Percentiles rank a stretch among this genome's conserved stretches.
Conservation (phyloP, 805 yeast genomes). For the Zygotorulaspora florentina region DNA sequence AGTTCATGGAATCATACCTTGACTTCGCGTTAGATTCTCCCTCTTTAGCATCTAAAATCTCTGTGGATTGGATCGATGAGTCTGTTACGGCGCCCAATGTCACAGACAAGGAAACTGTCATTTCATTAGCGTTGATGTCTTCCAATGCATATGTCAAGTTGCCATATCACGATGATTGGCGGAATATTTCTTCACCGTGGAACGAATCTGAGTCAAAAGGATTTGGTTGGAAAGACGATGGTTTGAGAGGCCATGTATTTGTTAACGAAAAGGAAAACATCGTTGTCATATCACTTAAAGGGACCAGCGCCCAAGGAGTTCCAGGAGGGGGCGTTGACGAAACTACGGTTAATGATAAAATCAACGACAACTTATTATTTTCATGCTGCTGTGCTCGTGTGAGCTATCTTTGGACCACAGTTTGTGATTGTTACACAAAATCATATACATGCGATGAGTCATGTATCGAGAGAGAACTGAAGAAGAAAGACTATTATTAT, state of each 20-base stretch:
- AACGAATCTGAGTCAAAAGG: conserved; percentile 47
- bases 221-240: conserved; percentile 84
- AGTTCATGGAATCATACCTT: conserved; percentile 61
- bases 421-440: conserved; percentile 85
- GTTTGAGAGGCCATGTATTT: conserved; percentile 89
- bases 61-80: conserved; percentile 63
- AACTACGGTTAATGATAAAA: conserved; percentile 75
- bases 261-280: conserved; percentile 52
- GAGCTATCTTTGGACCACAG: conserved; percentile 87
- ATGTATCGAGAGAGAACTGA: conserved; percentile 75
- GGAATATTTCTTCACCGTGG: conserved; percentile 65
- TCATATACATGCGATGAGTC: conserved; percentile 84
- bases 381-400: conserved; percentile 96
- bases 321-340: conserved; percentile 75
- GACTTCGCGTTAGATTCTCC: conserved; percentile 47
- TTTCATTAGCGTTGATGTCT: conserved; percentile 76
- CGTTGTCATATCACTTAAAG: conserved; percentile 80
- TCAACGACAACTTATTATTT: conserved; percentile 82
- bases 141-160: conserved; percentile 84
- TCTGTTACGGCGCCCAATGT: conserved; percentile 65
- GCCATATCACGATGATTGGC: conserved; percentile 83
- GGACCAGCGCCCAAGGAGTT: conserved; percentile 80
- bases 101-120: conserved; percentile 65
- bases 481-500: conserved; percentile 75
- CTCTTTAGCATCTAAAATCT: conserved; percentile 30